Evolutionary conservation across 2,329 filamentous ascomycete species (phyloP).

Genomic region (Aureobasidium sp.): DNA sequence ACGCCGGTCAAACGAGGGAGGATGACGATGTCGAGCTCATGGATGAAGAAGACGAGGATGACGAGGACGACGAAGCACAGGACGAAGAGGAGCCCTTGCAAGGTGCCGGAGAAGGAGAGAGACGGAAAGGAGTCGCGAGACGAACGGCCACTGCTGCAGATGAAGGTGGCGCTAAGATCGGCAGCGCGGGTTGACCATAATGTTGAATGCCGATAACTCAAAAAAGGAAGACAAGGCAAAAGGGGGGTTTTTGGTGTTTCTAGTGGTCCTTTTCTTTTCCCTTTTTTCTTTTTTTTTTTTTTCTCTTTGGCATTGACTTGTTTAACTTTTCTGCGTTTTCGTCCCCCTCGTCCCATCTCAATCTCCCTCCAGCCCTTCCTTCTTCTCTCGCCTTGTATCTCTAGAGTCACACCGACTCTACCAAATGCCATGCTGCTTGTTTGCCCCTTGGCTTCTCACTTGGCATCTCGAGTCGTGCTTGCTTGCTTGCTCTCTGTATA

Average conservation of each 20-base stretch:
- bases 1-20: conserved; percentile 31
- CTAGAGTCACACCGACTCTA: not conserved
- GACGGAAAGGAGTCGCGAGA: not conserved
- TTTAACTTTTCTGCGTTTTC: no score
- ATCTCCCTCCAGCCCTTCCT: not conserved
- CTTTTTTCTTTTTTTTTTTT: not conserved
- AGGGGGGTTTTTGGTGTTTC: not conserved
- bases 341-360: not conserved
- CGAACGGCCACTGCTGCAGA: not conserved
- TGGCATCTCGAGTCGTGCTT: no score
- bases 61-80: conserved; percentile 14
- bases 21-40: conserved; percentile 18
- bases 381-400: not conserved
- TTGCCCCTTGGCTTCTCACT: not conserved
- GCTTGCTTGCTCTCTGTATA: no score
- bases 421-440: not conserved
- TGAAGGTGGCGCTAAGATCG: conserved; percentile 8
- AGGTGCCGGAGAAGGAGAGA: not conserved
- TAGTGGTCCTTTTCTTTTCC: not conserved
- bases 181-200: not conserved
- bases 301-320: no score
- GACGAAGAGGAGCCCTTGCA: conserved; percentile 13
- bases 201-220: not conserved
- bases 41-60: conserved; percentile 16
- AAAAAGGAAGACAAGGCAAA: not conserved